These are phyloP conservation scores for Picochlorum sp. DNA, from an alignment of 139 green algal genomes.

Conservation along the genomic window DNA sequence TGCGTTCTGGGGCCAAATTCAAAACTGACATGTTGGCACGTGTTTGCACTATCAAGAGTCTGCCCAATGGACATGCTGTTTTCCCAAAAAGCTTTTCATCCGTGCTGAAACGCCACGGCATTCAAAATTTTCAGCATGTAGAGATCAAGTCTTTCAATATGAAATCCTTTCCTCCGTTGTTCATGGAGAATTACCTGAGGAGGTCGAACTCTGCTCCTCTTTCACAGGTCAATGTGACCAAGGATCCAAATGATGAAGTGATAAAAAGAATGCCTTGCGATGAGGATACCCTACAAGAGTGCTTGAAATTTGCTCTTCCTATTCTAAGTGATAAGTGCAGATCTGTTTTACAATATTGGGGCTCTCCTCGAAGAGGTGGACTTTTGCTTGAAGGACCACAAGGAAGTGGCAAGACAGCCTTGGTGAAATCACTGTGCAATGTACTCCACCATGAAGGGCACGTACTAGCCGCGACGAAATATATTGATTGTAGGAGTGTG, in stretches of 20 bases:
- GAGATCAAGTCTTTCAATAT: neutral
- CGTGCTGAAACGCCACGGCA: neutral
- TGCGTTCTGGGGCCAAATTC: neutral
- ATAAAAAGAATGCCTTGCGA: neutral
- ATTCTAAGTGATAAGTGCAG: constrained; percentile 17
- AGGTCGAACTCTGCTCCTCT: neutral
- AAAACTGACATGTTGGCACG: neutral
- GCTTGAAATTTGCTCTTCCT: constrained; percentile 15
- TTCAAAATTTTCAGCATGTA: neutral
- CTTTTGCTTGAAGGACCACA: constrained; percentile 41
- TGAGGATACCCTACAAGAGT: neutral
- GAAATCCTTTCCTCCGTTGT: neutral
- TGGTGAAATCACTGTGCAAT: constrained; percentile 20
- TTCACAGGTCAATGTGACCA: too few relatives aligned
- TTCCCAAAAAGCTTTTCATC: neutral
- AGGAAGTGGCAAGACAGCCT: constrained; percentile 45
- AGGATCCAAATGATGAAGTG: neutral
- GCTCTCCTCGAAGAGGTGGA: constrained; percentile 28
- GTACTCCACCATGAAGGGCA: neutral
- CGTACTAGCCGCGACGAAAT: neutral
- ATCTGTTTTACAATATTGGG: constrained; percentile 25
- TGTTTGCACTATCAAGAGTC: neutral
- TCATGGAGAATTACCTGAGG: neutral
- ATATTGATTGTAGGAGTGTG: constrained; percentile 1
- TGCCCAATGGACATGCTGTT: neutral